Evolutionary conservation across 495 filamentous ascomycete species (phyloP), one percentile per base, ranked within the genome.

Genomic region (Trichoderma virens): DNA sequence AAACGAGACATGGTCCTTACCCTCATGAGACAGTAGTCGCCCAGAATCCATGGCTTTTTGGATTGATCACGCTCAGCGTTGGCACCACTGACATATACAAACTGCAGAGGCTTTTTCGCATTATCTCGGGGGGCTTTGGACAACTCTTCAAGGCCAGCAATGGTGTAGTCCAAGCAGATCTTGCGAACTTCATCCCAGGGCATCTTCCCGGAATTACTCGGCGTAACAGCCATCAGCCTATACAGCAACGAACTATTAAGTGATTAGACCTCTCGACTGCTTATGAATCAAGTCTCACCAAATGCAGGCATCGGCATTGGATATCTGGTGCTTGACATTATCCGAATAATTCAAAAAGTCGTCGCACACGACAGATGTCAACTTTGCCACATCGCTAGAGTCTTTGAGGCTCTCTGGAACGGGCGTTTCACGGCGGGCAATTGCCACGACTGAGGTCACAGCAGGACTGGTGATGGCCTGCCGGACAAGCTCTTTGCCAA

Each of bases 271-370:
- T n/a, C 25, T 51, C 16, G 9, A 47, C 31, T 59, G 28, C 11
- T 13, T 34, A 9, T 38, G 20, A 32, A 54, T 20, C 18, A 27
- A 59, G 41, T 43, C 23, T 20, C 73, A 83, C 81, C 81, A 86
- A 38, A 85, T 82, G 66, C 81, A 83, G 0, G 78, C 80, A 64
- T 83, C 79, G 1, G 80, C 83, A 9, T 70, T 76, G 2, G 72
- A 66, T 8, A 84, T 63, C 60, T 83, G 70, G 9, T 70, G 47
- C 39, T 72, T 76, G 5, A 79, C 73, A 13, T 68, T 59, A 2
- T 79, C 76, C 2, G 76, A 64, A 62, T 82, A 84, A 32, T 72
- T 70, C 31, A 66, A 73, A 64, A 79, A 84, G 68, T 80, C 73
- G 2, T 73, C 67, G 64, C 71, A 61, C 0, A 79, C 51, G n/a